These are phyloP conservation scores for Malus sieversii DNA, from an alignment of 306 rosid genomes.

Conservation along the genomic window DNA sequence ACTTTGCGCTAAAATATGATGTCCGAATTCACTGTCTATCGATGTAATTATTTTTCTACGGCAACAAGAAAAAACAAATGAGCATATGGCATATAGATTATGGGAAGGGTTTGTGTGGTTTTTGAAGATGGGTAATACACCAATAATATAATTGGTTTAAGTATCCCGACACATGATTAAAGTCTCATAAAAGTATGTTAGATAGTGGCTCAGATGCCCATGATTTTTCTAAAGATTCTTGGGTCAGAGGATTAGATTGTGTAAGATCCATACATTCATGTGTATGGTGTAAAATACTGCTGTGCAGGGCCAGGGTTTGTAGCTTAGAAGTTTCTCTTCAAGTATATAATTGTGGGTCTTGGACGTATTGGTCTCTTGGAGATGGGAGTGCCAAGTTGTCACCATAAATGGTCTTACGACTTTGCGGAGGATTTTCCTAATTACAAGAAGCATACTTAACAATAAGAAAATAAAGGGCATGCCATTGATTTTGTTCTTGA, in stretches of 20 bases:
- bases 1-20: too few species aligned
- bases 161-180: neutral
- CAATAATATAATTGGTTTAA: neutral
- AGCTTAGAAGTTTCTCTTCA: slow-evolving; percentile 17
- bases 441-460: too few species aligned
- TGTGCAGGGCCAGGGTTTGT: neutral
- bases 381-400: slow-evolving; percentile 20
- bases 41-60: too few species aligned
- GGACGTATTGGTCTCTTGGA: neutral
- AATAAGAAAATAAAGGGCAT: neutral
- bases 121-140: too few species aligned
- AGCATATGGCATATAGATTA: neutral
- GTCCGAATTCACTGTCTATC: too few species aligned
- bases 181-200: neutral
- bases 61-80: neutral
- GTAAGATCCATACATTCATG: neutral
- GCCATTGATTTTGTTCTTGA: neutral
- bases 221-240: neutral
- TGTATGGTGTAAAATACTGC: neutral
- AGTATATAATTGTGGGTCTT: slow-evolving; percentile 14
- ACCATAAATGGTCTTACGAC: slow-evolving; percentile 11
- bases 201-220: neutral
- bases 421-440: too few species aligned
- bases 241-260: slow-evolving; percentile 5
- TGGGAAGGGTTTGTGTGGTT: neutral